A percentile compares a stretch with the other conserved stretches of the same genome.
phyloP scores from a whole-genome alignment of 257 asterid genomes.

The Parsonsia alboflavescens region DNA sequence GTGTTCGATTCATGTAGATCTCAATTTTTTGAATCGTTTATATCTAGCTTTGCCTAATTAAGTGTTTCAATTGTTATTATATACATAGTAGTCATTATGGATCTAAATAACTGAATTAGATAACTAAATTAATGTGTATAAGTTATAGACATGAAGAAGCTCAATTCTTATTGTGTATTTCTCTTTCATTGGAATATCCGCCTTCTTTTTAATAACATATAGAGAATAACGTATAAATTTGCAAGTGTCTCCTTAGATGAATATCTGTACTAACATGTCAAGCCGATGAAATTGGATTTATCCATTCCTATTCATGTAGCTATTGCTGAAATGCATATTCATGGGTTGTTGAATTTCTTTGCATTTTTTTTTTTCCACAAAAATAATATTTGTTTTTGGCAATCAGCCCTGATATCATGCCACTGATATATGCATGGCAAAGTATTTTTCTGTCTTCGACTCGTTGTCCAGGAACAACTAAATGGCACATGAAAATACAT shows the following conservation, averaged over 20 bases:
- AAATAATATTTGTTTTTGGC: no score
- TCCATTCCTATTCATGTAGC: not conserved
- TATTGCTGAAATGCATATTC: not conserved
- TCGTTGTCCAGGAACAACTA: not conserved
- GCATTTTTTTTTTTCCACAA: not conserved
- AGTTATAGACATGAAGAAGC: not conserved
- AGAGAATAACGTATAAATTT: not conserved
- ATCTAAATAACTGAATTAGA: not conserved
- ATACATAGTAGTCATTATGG: not conserved
- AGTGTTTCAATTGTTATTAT: not conserved
- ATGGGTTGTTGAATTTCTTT: not conserved
- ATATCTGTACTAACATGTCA: not conserved
- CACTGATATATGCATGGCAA: not conserved
- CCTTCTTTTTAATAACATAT: no score
- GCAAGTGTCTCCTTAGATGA: not conserved
- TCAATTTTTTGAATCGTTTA: not conserved
- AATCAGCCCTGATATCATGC: not conserved
- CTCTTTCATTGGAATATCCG: not conserved
- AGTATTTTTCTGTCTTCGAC: no score
- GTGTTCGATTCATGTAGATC: not conserved
- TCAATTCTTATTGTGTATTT: not conserved
- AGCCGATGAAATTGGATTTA: not conserved
- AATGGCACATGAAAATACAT: not conserved
- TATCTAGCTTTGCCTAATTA: not conserved
- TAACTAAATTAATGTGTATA: not conserved